phyloP scores from a whole-genome alignment of 2,329 filamentous ascomycete species.

The Dothideomycetes sp. region DNA sequence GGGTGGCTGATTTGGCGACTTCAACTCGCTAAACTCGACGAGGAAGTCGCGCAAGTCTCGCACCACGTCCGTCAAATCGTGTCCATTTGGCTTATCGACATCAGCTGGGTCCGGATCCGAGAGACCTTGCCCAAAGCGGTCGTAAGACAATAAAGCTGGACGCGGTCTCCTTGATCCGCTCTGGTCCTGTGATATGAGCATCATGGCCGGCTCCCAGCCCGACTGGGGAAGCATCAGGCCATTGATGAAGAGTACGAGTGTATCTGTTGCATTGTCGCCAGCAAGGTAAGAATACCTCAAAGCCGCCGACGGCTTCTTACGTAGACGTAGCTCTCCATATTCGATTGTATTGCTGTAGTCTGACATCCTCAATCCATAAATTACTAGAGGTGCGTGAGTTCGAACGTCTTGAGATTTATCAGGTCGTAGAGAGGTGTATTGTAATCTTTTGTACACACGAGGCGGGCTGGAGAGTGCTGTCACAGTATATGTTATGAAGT shows the following conservation, averaged over 20 bases:
- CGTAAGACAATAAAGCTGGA: constrained; percentile 39
- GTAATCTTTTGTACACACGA: too few relatives aligned
- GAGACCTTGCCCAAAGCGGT: constrained; percentile 47
- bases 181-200: not conserved
- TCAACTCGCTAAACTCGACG: constrained; percentile 8
- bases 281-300: not conserved
- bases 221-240: constrained; percentile 30
- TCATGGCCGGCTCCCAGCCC: constrained; percentile 26
- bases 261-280: constrained; percentile 9
- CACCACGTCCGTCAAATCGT: not conserved
- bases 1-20: not conserved
- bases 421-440: too few relatives aligned
- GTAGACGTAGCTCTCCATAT: not conserved
- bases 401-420: too few relatives aligned
- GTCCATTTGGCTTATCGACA: not conserved
- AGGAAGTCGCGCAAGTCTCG: constrained; percentile 3
- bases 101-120: constrained; percentile 35
- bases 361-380: too few relatives aligned
- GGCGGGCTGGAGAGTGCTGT: too few relatives aligned
- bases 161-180: constrained; percentile 21
- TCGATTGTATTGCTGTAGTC: not conserved
- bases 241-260: constrained; percentile 34
- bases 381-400: too few relatives aligned
- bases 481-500: too few relatives aligned
- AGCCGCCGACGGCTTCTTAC: not conserved